Percentiles rank a stretch among this genome's conserved stretches.
phyloP scores from a whole-genome alignment of 2,329 filamentous ascomycete species.

The Talaromyces rugulosus region DNA sequence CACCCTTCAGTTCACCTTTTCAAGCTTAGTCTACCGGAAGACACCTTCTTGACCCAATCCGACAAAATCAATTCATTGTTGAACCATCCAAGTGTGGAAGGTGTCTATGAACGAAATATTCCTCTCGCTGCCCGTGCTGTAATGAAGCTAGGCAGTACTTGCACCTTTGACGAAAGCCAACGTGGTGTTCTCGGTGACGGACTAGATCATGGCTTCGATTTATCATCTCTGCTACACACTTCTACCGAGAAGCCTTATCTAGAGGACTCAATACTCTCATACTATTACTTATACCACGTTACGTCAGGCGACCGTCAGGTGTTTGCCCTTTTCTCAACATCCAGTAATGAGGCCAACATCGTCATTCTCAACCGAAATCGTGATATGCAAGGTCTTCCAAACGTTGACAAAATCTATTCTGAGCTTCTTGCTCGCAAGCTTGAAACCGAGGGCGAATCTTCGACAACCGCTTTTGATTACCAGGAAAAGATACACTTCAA shows the following conservation, averaged over 20 bases:
- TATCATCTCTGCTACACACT: constrained; percentile 67
- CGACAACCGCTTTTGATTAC: constrained; percentile 80
- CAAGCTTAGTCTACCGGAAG: constrained; percentile 85
- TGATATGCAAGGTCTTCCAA: constrained; percentile 82
- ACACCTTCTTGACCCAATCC: constrained; percentile 77
- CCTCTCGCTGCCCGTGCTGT: constrained; percentile 83
- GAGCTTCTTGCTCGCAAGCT: constrained; percentile 65
- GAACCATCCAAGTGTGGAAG: constrained; percentile 90
- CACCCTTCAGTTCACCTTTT: constrained; percentile 92
- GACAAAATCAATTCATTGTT: constrained; percentile 80
- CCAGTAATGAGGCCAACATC: constrained; percentile 73
- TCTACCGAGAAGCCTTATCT: constrained; percentile 71
- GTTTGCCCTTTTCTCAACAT: constrained; percentile 87
- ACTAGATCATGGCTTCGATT: constrained; percentile 87
- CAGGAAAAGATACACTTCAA: constrained; percentile 83
- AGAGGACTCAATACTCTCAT: constrained; percentile 67
- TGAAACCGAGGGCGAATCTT: constrained; percentile 64
- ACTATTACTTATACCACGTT: constrained; percentile 91
- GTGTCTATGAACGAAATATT: constrained; percentile 92
- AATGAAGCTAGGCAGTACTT: constrained; percentile 82
- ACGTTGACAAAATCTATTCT: constrained; percentile 80
- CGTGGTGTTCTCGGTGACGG: constrained; percentile 88
- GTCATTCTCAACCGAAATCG: constrained; percentile 80
- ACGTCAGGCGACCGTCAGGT: constrained; percentile 86
- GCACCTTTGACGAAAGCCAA: constrained; percentile 88